A percentile compares a stretch with the other conserved stretches of the same genome.
Conservation (phyloP, 2,329 filamentous ascomycete genomes). For the Hypoxylon sp. region DNA sequence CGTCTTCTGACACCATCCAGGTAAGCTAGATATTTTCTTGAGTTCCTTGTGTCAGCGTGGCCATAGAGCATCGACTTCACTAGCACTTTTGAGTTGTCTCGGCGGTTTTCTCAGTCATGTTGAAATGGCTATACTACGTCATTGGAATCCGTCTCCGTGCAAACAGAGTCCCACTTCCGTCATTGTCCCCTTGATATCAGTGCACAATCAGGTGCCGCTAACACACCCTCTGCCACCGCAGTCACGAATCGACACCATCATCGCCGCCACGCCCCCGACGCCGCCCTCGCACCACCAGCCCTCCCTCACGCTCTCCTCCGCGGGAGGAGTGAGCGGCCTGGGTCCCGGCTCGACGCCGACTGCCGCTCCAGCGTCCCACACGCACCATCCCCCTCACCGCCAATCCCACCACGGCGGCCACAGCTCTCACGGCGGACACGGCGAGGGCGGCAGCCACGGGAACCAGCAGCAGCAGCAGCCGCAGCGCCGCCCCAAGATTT, state of each 20-base stretch:
- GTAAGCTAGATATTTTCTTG: conserved; percentile 43
- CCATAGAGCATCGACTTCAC: not conserved
- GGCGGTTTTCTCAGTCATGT: not conserved
- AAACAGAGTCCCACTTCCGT: not conserved
- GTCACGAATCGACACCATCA: conserved; percentile 56
- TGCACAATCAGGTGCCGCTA: conserved; percentile 19
- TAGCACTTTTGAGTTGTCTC: not conserved
- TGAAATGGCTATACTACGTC: not conserved
- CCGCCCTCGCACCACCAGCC: conserved; percentile 31
- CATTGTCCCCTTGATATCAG: not conserved
- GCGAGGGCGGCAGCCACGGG: not conserved
- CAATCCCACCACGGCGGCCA: not conserved
- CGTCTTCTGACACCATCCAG: conserved; percentile 51
- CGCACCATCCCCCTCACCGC: not conserved
- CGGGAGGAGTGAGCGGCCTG: conserved; percentile 11
- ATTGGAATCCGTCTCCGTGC: not conserved
- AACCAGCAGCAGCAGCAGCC: conserved; percentile 33
- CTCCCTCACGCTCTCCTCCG: conserved; percentile 4
- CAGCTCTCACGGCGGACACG: not conserved
- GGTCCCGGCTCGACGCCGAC: conserved; percentile 1
- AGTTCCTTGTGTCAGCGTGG: not conserved
- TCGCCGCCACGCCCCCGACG: conserved; percentile 51
- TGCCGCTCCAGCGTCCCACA: not conserved
- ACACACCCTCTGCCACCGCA: conserved; percentile 31
- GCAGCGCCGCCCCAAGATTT: conserved; percentile 69